Evolutionary conservation across 345 rosid species (phyloP).

Genomic region (Populus simonii): DNA sequence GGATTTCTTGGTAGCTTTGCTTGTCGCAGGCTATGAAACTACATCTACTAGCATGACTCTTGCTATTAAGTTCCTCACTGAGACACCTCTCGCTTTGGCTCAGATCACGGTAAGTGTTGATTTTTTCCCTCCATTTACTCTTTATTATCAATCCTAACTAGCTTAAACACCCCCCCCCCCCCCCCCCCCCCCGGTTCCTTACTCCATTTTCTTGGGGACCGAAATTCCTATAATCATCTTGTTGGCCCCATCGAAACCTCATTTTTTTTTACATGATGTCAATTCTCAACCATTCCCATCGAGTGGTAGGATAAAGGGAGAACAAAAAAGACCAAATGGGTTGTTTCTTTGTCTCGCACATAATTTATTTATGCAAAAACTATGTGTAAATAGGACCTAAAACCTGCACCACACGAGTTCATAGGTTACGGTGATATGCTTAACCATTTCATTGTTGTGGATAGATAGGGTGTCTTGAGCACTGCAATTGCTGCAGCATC

Average conservation of each 20-base stretch:
- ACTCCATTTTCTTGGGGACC: slow-evolving; percentile 14
- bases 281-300: slow-evolving; percentile 32
- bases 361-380: not conserved
- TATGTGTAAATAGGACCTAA: not conserved
- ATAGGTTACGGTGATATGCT: not conserved
- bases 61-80: slow-evolving; percentile 90
- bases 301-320: slow-evolving; percentile 27
- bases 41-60: slow-evolving; percentile 95
- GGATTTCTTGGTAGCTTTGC: slow-evolving; percentile 79
- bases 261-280: slow-evolving; percentile 18
- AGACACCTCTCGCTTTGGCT: slow-evolving; percentile 82
- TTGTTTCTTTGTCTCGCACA: not conserved
- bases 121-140: not conserved
- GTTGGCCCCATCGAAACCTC: slow-evolving; percentile 26
- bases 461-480: not conserved
- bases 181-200: too few species aligned
- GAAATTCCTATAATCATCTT: slow-evolving; percentile 12
- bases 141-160: not conserved
- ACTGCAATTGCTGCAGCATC: too few species aligned
- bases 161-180: too few species aligned
- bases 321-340: slow-evolving; percentile 15
- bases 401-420: not conserved
- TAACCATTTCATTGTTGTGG: not conserved
- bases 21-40: slow-evolving; percentile 98
- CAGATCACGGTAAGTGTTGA: slow-evolving; percentile 65